Evolutionary conservation across 768 basidiomycete species (phyloP), one percentile per base, ranked within the genome.

Genomic region (Polyporus arcularius): DNA sequence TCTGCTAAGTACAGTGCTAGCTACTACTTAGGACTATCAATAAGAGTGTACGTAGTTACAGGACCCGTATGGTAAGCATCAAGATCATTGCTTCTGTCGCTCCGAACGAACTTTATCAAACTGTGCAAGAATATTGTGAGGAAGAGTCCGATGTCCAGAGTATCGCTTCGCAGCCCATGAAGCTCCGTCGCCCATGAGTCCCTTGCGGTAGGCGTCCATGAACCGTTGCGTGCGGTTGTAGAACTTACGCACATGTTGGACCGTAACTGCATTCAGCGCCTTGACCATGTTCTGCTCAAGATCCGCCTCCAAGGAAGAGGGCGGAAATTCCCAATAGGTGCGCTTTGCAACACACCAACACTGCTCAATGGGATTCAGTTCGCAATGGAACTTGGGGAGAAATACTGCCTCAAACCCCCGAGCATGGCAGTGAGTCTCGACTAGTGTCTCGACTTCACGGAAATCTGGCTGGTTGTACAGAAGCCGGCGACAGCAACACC

Each of bases 391-490:
- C 57, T 79, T 79, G 0, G 73, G 77, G 15, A 75, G 68, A 57
- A 79, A 79, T 21, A 77, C 55, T 53, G 68, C 67, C 31, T 68
- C 42, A 53, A 75, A 61, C 3, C 76, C 76, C 0, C 62, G 39
- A 0, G 55, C 53, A 12, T 67, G 51, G 56, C 64, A 73, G 4
- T 63, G 39, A 1, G 28, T 55, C 60, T 82, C 72, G 0, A 82
- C 66, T 5, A 68, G 42, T 1, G 76, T 75, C 51, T 72, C 57
- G 2, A 72, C 68, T 45, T 72, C 55, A 3, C 63, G 26, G 65
- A 82, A 82, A 62, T 83, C 79, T 4, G 75, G 75, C 52, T 82
- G 63, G 35, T 73, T 73, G 67, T 68, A 79, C 0, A 81, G 74
- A 2, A 78, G 60, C 4, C 72, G 59, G 2, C 72, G 71, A 53